These are phyloP conservation scores for Puya raimondii DNA, from an alignment of 176 grass and related monocot species.

Conservation along the genomic window DNA sequence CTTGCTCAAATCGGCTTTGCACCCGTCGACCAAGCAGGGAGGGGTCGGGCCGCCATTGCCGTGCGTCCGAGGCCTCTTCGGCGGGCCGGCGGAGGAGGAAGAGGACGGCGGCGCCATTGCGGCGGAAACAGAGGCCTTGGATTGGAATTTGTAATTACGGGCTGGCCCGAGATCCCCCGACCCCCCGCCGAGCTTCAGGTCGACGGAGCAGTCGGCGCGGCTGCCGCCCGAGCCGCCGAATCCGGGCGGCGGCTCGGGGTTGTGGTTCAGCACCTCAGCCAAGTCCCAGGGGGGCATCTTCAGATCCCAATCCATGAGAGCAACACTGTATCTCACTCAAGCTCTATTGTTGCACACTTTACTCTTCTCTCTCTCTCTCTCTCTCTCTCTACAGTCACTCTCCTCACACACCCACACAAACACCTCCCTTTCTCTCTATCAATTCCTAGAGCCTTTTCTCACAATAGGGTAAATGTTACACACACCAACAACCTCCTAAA, in stretches of 20 bases:
- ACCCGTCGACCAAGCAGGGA: conserved; percentile 77
- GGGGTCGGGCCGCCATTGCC: conserved; percentile 19
- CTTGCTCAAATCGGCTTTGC: conserved; percentile 74
- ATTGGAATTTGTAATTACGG: not conserved
- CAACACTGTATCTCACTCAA: not conserved
- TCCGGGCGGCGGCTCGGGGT: not conserved
- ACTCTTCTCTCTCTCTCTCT: not conserved
- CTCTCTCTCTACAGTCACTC: not conserved
- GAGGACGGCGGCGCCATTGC: conserved; percentile 5
- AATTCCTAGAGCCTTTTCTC: not conserved
- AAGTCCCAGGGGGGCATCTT: conserved; percentile 84
- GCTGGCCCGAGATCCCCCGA: conserved; percentile 7
- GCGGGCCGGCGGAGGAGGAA: not conserved
- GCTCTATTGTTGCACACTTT: not conserved
- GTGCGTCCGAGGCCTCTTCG: conserved; percentile 6
- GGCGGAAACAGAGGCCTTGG: not conserved
- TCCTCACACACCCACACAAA: not conserved
- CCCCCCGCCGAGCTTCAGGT: conserved; percentile 81
- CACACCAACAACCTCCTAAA: not conserved
- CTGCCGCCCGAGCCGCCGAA: not conserved
- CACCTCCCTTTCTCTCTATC: not conserved
- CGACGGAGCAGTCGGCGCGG: conserved; percentile 45
- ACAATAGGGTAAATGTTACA: not conserved
- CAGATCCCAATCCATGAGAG: conserved; percentile 88
- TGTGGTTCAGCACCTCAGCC: not conserved